Base-by-base conservation (phyloP, 495 filamentous ascomycete genomes). In the Penicillium bovifimosum region DNA sequence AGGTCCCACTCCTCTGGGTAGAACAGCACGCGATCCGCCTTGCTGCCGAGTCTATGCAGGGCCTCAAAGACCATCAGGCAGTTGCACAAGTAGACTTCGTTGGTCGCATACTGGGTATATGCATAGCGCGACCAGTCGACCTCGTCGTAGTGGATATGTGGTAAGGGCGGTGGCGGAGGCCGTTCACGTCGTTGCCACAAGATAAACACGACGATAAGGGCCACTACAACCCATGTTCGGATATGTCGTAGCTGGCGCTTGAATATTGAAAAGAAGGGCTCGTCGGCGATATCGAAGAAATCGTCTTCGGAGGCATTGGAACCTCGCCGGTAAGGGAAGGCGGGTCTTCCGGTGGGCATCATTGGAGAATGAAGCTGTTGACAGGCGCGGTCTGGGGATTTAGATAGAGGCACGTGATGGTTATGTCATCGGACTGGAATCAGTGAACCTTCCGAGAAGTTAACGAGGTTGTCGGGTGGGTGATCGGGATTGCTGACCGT, bases 61-160 rank as follows among this genome's bases (percentile, higher is more conserved):
- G 77, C 71, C 57, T 86, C 85, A 54, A 91, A 84, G 6, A 90
- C 72, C 86, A 91, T 86, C 46, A 91, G 63, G 2, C 82, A 80
- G 61, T 89, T 90, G 69, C 87, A 91, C 3, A 91, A 76, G 63
- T 88, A 86, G 3, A 79, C 72, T 47, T 74, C 76, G 35, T 77
- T 78, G 11, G 86, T 87, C 16, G 84, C 87, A 69, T 90, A 91
- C 63, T 83, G 81, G 9, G 76, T 78, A 58, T 90, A 90, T 26
- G 86, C 87, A 54, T 75, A 86, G 28, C 71, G 74, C 16, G 79
- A 77, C 82, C 83, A 87, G 50, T 86, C 72, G 8, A 76, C 67
- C 40, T 55, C 56, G 44, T 72, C 65, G 49, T 71, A 75, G 40
- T 73, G 55, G 9, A 76, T 64, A 50, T 68, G 72, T 0, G 69